Percentiles rank a stretch among this genome's conserved stretches.
phyloP scores from a whole-genome alignment of 2,329 filamentous ascomycete species.

The Monilinia vaccinii-corymbosi region DNA sequence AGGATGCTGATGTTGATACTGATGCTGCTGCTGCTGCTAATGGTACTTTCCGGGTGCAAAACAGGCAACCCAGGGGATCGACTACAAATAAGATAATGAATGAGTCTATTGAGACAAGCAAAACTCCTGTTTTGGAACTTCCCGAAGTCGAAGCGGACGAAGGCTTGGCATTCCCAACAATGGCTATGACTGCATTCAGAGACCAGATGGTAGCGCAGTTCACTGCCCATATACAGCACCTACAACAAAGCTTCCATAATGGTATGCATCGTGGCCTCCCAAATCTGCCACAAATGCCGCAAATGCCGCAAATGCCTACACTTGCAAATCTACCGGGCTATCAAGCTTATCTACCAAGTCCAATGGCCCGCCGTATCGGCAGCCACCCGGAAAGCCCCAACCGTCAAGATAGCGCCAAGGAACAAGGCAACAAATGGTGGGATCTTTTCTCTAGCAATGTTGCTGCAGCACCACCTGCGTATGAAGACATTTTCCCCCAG shows the following conservation, averaged over 20 bases:
- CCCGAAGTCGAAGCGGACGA: constrained; percentile 14
- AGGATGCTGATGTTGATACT: constrained; percentile 29
- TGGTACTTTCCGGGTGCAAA: constrained; percentile 29
- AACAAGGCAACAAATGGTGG: constrained; percentile 55
- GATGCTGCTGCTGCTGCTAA: constrained; percentile 24
- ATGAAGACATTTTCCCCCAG: constrained; percentile 67
- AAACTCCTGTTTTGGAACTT: constrained; percentile 23
- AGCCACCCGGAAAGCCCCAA: constrained; percentile 34
- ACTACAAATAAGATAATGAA: constrained; percentile 21
- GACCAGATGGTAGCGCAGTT: constrained; percentile 57
- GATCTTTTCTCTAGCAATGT: constrained; percentile 49
- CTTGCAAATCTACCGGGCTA: constrained; percentile 62
- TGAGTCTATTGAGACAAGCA: constrained; percentile 14
- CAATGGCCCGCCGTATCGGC: constrained; percentile 63
- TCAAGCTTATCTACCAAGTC: constrained; percentile 53
- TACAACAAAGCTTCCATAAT: constrained; percentile 51
- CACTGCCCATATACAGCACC: constrained; percentile 39
- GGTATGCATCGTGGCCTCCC: constrained; percentile 51
- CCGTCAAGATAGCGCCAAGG: constrained; percentile 30
- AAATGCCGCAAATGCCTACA: constrained; percentile 41
- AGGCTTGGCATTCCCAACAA: constrained; percentile 43
- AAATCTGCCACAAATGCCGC: constrained; percentile 46
- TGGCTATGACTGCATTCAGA: constrained; percentile 60
- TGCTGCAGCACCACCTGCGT: constrained; percentile 57
- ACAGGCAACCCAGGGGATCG: constrained; percentile 22